Percentiles rank a stretch among this genome's conserved stretches.
phyloP scores from a whole-genome alignment of 352 stramenopile genomes.

The Pythium utonaiense region DNA sequence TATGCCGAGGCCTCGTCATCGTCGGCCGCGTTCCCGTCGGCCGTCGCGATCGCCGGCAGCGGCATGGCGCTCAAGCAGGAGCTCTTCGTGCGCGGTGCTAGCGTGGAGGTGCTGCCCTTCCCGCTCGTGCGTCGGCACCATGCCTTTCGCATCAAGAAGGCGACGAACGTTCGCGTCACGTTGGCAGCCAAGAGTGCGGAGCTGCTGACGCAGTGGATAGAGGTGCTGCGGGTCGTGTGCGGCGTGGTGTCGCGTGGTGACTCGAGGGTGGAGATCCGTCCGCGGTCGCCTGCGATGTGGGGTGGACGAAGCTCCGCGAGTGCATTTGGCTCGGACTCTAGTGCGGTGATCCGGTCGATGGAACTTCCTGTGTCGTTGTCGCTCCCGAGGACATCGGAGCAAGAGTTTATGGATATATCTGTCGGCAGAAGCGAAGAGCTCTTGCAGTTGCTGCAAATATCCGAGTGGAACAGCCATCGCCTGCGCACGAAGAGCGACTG shows the following conservation, averaged over 20 bases:
- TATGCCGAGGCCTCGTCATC: slow-evolving; percentile 33
- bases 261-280: slow-evolving; percentile 4
- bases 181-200: slow-evolving; percentile 46
- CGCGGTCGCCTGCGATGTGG: slow-evolving; percentile 11
- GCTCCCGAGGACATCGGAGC: slow-evolving; percentile 21
- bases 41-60: slow-evolving; percentile 24
- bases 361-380: slow-evolving; percentile 11
- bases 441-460: slow-evolving; percentile 15
- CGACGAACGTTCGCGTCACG: slow-evolving; percentile 27
- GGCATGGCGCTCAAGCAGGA: slow-evolving; percentile 52
- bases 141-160: slow-evolving; percentile 51
- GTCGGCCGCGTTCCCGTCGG: not conserved
- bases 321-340: slow-evolving; percentile 1
- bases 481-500: slow-evolving; percentile 48
- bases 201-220: slow-evolving; percentile 45
- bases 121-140: slow-evolving; percentile 38
- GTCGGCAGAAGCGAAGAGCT: slow-evolving; percentile 13
- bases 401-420: slow-evolving; percentile 21
- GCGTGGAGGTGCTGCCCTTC: slow-evolving; percentile 47
- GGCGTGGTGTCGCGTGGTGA: slow-evolving; percentile 1
- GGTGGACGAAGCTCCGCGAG: not conserved
- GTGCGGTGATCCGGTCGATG: not conserved
- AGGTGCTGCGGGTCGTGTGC: slow-evolving; percentile 29
- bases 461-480: slow-evolving; percentile 56
- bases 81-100: slow-evolving; percentile 31